Percentiles rank a stretch among this genome's conserved stretches.
phyloP scores from a whole-genome alignment of 1,284 basidiomycete species.

The Puccinia hordei region DNA sequence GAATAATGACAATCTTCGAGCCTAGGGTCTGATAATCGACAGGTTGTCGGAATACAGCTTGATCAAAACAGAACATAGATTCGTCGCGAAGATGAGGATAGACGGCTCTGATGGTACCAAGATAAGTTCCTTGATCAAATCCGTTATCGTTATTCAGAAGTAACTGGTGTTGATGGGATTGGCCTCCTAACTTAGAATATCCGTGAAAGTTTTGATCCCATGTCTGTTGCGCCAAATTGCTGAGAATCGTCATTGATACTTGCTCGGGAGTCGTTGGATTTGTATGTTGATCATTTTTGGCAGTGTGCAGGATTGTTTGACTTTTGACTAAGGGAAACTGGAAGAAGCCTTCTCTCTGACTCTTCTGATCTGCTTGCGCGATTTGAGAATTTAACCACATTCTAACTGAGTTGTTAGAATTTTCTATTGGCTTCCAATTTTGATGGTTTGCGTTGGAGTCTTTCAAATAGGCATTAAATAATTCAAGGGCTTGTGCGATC shows the following conservation, averaged over 20 bases:
- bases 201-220: conserved; percentile 52
- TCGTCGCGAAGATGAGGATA: conserved; percentile 38
- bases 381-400: conserved; percentile 30
- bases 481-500: conserved; percentile 4
- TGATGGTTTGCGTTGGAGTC: conserved; percentile 17
- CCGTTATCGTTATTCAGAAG: conserved; percentile 43
- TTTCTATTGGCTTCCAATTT: conserved; percentile 20
- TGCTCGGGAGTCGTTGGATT: conserved; percentile 54
- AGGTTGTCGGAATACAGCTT: conserved; percentile 27
- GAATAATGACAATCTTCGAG: conserved; percentile 38
- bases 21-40: neutral
- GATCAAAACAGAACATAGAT: conserved; percentile 45
- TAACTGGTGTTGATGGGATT: conserved; percentile 18
- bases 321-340: conserved; percentile 29
- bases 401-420: conserved; percentile 7
- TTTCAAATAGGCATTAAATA: conserved; percentile 17
- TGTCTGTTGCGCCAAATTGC: conserved; percentile 52
- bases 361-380: conserved; percentile 28
- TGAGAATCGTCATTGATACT: conserved; percentile 54
- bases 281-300: neutral
- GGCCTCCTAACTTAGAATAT: conserved; percentile 14
- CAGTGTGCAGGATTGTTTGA: conserved; percentile 15
- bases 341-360: conserved; percentile 33
- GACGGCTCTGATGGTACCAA: conserved; percentile 33
- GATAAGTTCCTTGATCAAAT: conserved; percentile 44